phyloP scores from a whole-genome alignment of 2,329 filamentous ascomycete genomes.

The Talaromyces sp. region DNA sequence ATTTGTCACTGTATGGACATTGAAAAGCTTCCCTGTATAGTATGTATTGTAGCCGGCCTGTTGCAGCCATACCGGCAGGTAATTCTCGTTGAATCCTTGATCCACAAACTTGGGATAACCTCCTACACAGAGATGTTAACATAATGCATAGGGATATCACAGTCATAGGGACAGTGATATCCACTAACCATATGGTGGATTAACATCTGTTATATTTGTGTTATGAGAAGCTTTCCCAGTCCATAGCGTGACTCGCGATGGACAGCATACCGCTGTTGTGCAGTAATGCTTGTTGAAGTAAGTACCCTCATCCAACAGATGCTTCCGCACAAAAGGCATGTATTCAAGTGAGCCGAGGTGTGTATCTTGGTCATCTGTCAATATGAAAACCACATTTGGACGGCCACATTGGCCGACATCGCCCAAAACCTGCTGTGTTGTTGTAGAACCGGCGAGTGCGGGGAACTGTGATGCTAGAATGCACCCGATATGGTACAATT shows the following conservation, averaged over 20 bases:
- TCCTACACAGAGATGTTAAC: background rate
- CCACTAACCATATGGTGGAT: constrained; percentile 22
- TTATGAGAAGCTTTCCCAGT: constrained; percentile 63
- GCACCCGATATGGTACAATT: no score
- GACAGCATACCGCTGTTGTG: constrained; percentile 61
- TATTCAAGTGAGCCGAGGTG: constrained; percentile 36
- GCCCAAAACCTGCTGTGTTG: background rate
- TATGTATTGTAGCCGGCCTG: constrained; percentile 64
- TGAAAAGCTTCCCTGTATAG: constrained; percentile 66
- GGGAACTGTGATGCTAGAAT: background rate
- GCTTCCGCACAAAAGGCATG: constrained; percentile 43
- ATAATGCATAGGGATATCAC: no score
- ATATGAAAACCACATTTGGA: constrained; percentile 60
- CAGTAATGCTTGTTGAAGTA: constrained; percentile 53
- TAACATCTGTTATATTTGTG: constrained; percentile 57
- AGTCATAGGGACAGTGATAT: background rate
- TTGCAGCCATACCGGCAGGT: constrained; percentile 67
- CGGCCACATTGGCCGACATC: background rate
- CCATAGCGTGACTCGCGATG: constrained; percentile 57
- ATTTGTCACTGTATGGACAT: constrained; percentile 56
- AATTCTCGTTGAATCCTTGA: constrained; percentile 61
- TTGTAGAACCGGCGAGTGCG: background rate
- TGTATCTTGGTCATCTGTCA: constrained; percentile 63
- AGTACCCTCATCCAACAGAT: background rate
- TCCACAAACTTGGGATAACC: constrained; percentile 61